Base-by-base conservation (phyloP, 805 yeast genomes). In the Candida patagonica region DNA sequence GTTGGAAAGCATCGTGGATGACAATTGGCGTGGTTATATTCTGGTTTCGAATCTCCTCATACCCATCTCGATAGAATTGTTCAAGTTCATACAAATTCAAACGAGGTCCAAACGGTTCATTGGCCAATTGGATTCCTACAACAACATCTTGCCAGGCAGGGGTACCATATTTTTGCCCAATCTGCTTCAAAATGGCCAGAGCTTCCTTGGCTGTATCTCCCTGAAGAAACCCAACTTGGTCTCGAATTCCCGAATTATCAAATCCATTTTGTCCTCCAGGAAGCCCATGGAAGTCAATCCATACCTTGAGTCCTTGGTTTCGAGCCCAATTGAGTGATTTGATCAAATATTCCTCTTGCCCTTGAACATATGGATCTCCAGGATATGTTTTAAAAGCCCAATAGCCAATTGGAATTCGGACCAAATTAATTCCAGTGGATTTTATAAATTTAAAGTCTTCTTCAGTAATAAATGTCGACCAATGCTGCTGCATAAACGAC, bases 201-300 rank as follows among this genome's bases (percentile, higher is more conserved):
- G 94, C 78, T 13, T 73, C 50, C 24, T 67, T 59, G 34, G 70
- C 62, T 53, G 80, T 78, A 15, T 51, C 56, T 42, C 70, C 66
- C 26, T 66, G 69, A 31, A 68, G 55, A 74, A 82, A 86, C 2
- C 59, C 60, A 35, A 67, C 55, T 2, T 52, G 30, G 55, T 80
- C 96, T 52, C 95, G 73, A 46, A 74, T 63, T 21, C 97, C 97
- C 7, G 95, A 83, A 66, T 88, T 88, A 61, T 88, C 97, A 55
- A 86, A 88, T 10, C 96, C 96, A 57, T 88, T 88, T 61, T 88
- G 97, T 17, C 94, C 82, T 17, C 96, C 96, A 24, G 95, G 94
- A 13, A 81, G 94, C 46, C 96, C 96, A 58, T 88, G 97, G 54
- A 88, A 62, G 59, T 88, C 96, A 33, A 88, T 71, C 96, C 95